Conservation (phyloP, 257 asterid genomes). For the Cordia subcordata region DNA sequence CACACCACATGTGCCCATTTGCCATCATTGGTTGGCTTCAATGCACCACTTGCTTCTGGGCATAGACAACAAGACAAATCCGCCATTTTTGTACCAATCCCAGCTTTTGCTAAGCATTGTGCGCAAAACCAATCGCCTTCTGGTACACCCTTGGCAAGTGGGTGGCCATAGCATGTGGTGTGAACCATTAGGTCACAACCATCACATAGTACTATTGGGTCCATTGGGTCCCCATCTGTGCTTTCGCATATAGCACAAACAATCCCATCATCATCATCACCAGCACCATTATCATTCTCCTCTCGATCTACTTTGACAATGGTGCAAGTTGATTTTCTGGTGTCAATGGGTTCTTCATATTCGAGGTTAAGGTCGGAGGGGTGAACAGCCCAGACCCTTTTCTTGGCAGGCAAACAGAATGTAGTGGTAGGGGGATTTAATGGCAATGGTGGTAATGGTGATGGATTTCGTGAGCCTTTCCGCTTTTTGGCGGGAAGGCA, state of each 20-base stretch:
- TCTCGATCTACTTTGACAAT: neutral
- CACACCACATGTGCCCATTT: conserved; percentile 88
- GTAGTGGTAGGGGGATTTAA: conserved; percentile 5
- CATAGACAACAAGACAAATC: conserved; percentile 60
- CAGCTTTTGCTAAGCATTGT: conserved; percentile 28
- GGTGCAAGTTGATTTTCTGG: neutral
- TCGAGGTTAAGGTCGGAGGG: conserved; percentile 59
- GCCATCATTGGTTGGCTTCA: conserved; percentile 64
- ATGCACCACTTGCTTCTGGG: conserved; percentile 60
- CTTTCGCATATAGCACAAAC: conserved; percentile 66
- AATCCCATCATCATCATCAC: conserved; percentile 58
- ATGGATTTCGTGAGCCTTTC: conserved; percentile 31
- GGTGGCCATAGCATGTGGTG: conserved; percentile 72
- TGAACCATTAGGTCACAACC: conserved; percentile 93
- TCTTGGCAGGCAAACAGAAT: conserved; percentile 72
- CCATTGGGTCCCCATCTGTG: conserved; percentile 81
- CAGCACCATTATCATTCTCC: neutral
- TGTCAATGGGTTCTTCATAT: conserved; percentile 13
- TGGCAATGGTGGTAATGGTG: conserved; percentile 16
- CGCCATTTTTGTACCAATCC: neutral
- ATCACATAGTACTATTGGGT: conserved; percentile 85
- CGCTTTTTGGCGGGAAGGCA: conserved; percentile 72
- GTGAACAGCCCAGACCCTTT: conserved; percentile 57
- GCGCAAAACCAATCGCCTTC: conserved; percentile 92
- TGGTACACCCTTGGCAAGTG: conserved; percentile 56